Evolutionary conservation across 768 basidiomycete genomes (phyloP), one percentile per base, ranked within the genome.

Genomic region (Gyrodon lividus): DNA sequence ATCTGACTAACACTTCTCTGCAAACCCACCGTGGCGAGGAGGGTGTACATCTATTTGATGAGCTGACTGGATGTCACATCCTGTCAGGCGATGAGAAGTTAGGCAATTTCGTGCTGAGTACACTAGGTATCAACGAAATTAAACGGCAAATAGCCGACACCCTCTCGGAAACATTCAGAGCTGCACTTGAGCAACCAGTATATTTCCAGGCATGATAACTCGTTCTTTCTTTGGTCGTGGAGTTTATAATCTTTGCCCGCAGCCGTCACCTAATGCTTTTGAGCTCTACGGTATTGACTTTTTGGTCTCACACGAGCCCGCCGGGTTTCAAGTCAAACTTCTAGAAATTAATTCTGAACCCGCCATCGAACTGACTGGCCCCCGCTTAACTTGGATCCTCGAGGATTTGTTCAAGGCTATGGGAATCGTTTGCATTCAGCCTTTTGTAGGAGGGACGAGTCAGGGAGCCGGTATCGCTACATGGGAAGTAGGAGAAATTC

Each of bases 221-320:
- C 14, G 16, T 33, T 30, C 19, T 2, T 44, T 17, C 4, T 12
- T 30, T 33, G 19, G 20, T 28, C 6, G n/a, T 19, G 6, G 14
- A 3, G 20, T 22, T 19, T 41, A 28, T 59, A 16, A 45, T 19
- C 30, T 28, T 50, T 19, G 34, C 37, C 24, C 23, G 34, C 64
- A 97, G 90, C 79, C 89, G 2, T 66, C 93, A 19, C 86, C 90
- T 1, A 98, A 98, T 64, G 92, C 90, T 0, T 98, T 98, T 63
- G 96, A 98, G 66, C 79, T 98, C 14, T 98, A 86, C 62, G 97
- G 97, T 0, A 79, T 89, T n/a, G 97, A 99, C 67, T 88, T 99
- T 52, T 74, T 98, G 13, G 78, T 98, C 51, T 78, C 77, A 46
- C 79, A 80, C 61, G 59, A 55, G 43, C 56, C 56, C 48, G 43